Percentiles rank a stretch among this genome's conserved stretches.
Conservation (phyloP, 805 yeast genomes). For the Yamadazyma philogaea region DNA sequence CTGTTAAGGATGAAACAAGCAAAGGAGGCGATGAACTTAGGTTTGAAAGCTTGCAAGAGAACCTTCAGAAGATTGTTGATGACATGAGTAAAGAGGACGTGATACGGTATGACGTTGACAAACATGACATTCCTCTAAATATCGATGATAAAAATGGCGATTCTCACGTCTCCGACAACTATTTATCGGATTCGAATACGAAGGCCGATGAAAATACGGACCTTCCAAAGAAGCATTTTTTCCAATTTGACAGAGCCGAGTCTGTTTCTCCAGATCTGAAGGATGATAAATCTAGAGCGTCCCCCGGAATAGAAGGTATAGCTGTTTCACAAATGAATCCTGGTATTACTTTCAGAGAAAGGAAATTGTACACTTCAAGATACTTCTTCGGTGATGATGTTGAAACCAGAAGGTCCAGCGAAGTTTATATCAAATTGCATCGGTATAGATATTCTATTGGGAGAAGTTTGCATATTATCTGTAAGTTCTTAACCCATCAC, state of each 20-base stretch:
- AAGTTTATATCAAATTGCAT: slow-evolving; percentile 48
- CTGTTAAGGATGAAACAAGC: slow-evolving; percentile 18
- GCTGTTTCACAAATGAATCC: slow-evolving; percentile 51
- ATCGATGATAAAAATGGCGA: slow-evolving; percentile 19
- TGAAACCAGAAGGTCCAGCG: slow-evolving; percentile 38
- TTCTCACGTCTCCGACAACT: not conserved
- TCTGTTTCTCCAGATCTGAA: slow-evolving; percentile 17
- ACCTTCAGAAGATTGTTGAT: slow-evolving; percentile 32
- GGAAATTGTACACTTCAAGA: slow-evolving; percentile 59
- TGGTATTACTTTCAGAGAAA: slow-evolving; percentile 53
- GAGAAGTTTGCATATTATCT: slow-evolving; percentile 56
- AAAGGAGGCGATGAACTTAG: slow-evolving; percentile 22
- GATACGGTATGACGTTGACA: slow-evolving; percentile 17
- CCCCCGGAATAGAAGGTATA: slow-evolving; percentile 44
- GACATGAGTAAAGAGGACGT: slow-evolving; percentile 24
- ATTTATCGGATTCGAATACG: not conserved
- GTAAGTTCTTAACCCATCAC: slow-evolving; percentile 42
- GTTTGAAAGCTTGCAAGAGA: slow-evolving; percentile 29
- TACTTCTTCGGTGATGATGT: slow-evolving; percentile 60
- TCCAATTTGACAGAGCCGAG: slow-evolving; percentile 13
- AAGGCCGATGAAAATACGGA: slow-evolving; percentile 5
- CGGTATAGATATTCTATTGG: slow-evolving; percentile 59
- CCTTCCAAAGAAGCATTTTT: slow-evolving; percentile 8
- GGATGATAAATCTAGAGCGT: slow-evolving; percentile 42
- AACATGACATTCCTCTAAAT: slow-evolving; percentile 8